These are phyloP conservation scores for Sherardia arvensis DNA, from an alignment of 257 asterid species.

Conservation along the genomic window DNA sequence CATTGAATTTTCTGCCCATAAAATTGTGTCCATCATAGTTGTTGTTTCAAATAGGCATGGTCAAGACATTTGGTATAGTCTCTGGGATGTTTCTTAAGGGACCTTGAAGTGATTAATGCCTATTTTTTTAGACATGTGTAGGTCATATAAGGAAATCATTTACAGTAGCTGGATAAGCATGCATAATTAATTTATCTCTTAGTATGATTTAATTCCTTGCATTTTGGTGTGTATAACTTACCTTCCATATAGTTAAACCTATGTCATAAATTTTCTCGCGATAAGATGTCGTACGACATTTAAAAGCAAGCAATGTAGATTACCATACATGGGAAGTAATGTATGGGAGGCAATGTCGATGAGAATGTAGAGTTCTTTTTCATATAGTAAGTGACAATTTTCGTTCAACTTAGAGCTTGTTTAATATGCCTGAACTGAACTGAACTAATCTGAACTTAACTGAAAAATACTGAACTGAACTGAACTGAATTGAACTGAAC, in stretches of 20 bases:
- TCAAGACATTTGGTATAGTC: too few relatives aligned
- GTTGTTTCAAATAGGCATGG: too few relatives aligned
- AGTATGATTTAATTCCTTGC: neutral
- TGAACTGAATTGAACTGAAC: too few relatives aligned
- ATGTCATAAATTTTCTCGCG: neutral
- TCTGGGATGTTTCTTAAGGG: too few relatives aligned
- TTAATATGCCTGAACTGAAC: too few relatives aligned
- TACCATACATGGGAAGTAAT: neutral
- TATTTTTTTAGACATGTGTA: neutral
- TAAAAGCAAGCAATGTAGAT: neutral
- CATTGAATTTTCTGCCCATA: too few relatives aligned
- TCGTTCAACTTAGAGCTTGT: neutral
- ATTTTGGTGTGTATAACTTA: neutral
- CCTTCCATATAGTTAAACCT: neutral
- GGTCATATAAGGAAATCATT: neutral
- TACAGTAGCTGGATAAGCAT: neutral
- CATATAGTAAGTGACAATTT: slow-evolving; percentile 11
- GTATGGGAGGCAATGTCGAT: too few relatives aligned
- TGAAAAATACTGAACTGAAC: too few relatives aligned
- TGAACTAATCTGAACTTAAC: too few relatives aligned
- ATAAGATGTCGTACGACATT: neutral
- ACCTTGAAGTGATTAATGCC: too few relatives aligned
- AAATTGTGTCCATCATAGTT: too few relatives aligned
- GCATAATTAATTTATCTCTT: neutral
- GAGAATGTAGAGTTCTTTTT: slow-evolving; percentile 16